Evolutionary conservation across 192 early-diverging fungal species (phyloP).

Genomic region (Glomus cerebriforme): DNA sequence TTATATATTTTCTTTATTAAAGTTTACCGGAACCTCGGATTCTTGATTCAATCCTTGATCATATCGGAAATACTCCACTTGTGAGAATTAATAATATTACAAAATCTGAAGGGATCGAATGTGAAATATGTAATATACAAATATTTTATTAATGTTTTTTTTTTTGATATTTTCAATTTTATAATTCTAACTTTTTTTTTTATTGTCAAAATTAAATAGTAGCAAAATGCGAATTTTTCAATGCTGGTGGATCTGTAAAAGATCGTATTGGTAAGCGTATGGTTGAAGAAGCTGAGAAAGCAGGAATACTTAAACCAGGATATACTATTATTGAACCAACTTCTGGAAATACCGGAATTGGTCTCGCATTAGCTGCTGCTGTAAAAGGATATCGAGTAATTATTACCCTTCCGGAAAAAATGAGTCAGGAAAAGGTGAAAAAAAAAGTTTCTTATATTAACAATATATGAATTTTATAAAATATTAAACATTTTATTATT

Average conservation of each 20-base stretch:
- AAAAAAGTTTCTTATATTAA: not conserved
- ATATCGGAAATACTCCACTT: constrained; percentile 96
- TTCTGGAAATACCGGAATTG: constrained; percentile 99
- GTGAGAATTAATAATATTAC: constrained; percentile 90
- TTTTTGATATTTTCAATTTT: not conserved
- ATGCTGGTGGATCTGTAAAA: constrained; percentile 98
- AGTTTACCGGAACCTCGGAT: constrained; percentile 75
- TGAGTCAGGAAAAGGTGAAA: constrained; percentile 92
- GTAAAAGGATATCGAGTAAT: constrained; percentile 98
- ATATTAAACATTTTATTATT: not conserved
- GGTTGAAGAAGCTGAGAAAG: constrained; percentile 92
- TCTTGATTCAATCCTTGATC: constrained; percentile 86
- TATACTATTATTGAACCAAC: constrained; percentile 98
- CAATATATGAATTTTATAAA: not conserved
- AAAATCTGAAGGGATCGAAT: constrained; percentile 87
- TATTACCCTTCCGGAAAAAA: constrained; percentile 99
- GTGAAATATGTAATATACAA: constrained; percentile 80
- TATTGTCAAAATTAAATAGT: constrained; percentile 45
- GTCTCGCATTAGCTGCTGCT: constrained; percentile 94
- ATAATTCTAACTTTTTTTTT: constrained; percentile 24
- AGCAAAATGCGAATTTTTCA: constrained; percentile 99
- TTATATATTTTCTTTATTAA: not conserved
- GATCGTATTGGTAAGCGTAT: constrained; percentile 98
- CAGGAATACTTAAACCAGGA: constrained; percentile 89
- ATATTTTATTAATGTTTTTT: not conserved